Evolutionary conservation across 192 early-diverging fungal genomes (phyloP).

Genomic region (Gonapodya prolifera): DNA sequence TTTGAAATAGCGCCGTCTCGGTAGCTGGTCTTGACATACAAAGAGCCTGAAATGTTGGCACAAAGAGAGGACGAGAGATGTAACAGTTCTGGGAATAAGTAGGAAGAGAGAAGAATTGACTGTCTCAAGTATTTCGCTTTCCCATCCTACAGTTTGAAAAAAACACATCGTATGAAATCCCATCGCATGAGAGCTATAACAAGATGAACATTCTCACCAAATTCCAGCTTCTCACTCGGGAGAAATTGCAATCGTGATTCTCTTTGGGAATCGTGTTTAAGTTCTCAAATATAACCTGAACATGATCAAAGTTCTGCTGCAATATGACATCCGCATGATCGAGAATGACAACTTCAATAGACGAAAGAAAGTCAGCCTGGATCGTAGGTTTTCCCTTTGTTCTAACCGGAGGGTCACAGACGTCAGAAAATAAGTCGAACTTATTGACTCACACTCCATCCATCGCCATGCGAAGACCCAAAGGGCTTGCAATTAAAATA

Average conservation of each 20-base stretch:
- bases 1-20: background rate
- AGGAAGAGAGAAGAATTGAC: conserved; percentile 69
- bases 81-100: conserved; percentile 56
- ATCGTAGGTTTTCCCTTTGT: background rate
- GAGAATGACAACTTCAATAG: conserved; percentile 78
- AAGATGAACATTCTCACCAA: conserved; percentile 57
- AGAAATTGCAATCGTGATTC: conserved; percentile 92
- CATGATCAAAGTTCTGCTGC: conserved; percentile 99
- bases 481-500: conserved; percentile 80
- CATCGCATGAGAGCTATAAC: background rate
- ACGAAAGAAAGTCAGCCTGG: conserved; percentile 81
- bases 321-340: conserved; percentile 75
- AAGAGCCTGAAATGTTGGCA: background rate
- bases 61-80: conserved; percentile 19
- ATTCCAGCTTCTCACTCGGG: conserved; percentile 71
- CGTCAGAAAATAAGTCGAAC: background rate
- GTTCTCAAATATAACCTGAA: conserved; percentile 66
- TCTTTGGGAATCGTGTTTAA: conserved; percentile 81
- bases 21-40: background rate
- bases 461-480: conserved; percentile 80
- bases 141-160: background rate
- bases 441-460: conserved; percentile 22
- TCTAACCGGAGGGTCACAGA: background rate
- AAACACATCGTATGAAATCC: background rate
- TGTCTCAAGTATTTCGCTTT: conserved; percentile 77